Conservation (phyloP, 176 grass and related monocot genomes). For the Ampelocalamus luodianensis region DNA sequence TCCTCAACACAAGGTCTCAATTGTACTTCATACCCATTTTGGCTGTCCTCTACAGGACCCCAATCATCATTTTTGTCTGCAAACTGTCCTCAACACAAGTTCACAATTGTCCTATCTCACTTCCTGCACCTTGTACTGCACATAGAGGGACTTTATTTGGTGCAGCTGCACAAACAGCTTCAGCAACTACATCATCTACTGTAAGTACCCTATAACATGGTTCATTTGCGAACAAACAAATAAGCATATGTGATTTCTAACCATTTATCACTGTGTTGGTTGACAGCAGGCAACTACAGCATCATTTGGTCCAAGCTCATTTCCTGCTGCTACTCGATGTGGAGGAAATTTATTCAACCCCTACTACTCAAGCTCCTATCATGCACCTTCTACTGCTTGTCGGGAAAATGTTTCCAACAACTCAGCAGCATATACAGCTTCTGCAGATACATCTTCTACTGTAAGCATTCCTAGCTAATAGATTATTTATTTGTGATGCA, state of each 20-base stretch:
- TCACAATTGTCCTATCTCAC: neutral
- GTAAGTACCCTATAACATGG: neutral
- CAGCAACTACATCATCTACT: neutral
- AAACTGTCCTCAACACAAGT: neutral
- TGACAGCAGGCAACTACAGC: neutral
- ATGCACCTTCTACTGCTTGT: slow-evolving; percentile 9
- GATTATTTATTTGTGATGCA: slow-evolving; percentile 18
- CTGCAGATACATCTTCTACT: slow-evolving; percentile 6
- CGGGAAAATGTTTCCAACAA: slow-evolving; percentile 22
- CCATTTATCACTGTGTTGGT: slow-evolving; percentile 9
- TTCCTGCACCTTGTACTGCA: neutral
- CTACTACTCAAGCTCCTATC: neutral
- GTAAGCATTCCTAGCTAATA: slow-evolving; percentile 12
- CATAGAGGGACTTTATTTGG: slow-evolving; percentile 1
- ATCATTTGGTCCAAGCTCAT: slow-evolving; percentile 1
- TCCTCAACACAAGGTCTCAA: slow-evolving; percentile 9
- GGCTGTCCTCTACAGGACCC: neutral
- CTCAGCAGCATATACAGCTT: slow-evolving; percentile 19
- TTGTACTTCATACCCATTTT: slow-evolving; percentile 31
- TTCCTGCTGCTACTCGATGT: neutral
- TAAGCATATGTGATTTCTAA: neutral
- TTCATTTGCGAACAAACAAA: neutral
- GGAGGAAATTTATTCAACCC: neutral
- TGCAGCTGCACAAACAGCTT: neutral
- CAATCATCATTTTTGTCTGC: slow-evolving; percentile 5